These are phyloP conservation scores for Saturnispora diversa DNA, from an alignment of 805 yeast genomes.

Conservation along the genomic window DNA sequence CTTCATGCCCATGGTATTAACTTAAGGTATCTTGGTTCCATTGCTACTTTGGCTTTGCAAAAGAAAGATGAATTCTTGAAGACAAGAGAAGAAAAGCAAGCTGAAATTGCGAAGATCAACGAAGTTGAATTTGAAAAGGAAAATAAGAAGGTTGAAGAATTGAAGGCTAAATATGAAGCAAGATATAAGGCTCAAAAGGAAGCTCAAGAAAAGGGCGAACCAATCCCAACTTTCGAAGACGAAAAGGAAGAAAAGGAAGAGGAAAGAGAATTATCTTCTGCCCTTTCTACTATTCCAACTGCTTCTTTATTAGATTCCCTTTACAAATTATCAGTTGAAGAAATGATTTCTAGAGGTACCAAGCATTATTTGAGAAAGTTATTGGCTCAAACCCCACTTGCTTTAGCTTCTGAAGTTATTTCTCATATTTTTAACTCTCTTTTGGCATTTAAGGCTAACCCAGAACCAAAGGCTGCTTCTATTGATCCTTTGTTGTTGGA, in stretches of 20 bases:
- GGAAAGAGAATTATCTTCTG: constrained; percentile 25
- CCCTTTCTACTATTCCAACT: constrained; percentile 37
- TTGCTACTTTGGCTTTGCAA: constrained; percentile 32
- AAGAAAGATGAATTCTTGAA: constrained; percentile 20
- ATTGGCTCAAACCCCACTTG: constrained; percentile 40
- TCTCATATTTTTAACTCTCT: constrained; percentile 66
- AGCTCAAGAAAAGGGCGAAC: constrained; percentile 16
- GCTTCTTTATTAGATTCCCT: constrained; percentile 41
- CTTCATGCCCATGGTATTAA: constrained; percentile 83
- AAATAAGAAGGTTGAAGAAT: constrained; percentile 22
- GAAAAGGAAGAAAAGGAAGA: constrained; percentile 29
- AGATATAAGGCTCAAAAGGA: constrained; percentile 18
- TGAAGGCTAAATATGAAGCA: constrained; percentile 28
- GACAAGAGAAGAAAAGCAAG: constrained; percentile 19
- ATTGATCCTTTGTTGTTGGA: constrained; percentile 35
- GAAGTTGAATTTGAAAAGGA: constrained; percentile 23
- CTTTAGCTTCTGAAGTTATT: constrained; percentile 51
- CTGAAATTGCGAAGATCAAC: constrained; percentile 29
- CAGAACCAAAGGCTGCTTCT: constrained; percentile 32
- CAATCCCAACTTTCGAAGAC: constrained; percentile 18
- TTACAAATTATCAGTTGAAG: constrained; percentile 43
- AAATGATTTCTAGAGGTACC: constrained; percentile 70
- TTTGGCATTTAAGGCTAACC: constrained; percentile 44
- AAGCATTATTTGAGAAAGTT: constrained; percentile 62
- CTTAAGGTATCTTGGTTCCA: constrained; percentile 72